Conservation (phyloP, 2,329 filamentous ascomycete species). For the Talaromyces sp. region DNA sequence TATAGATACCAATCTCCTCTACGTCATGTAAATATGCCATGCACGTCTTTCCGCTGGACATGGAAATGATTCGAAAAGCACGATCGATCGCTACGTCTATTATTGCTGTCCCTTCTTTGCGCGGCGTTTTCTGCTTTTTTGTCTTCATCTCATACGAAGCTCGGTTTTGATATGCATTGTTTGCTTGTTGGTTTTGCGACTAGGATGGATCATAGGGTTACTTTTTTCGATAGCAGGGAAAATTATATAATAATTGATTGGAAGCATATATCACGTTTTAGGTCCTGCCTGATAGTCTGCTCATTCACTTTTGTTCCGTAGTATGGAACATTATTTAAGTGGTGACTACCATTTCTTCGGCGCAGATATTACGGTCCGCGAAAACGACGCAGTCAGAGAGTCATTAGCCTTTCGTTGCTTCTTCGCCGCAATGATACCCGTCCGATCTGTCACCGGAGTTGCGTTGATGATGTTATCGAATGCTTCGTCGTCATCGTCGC, state of each 20-base stretch:
- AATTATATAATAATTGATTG: background rate
- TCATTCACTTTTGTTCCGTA: background rate
- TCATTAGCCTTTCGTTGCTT: slow-evolving; percentile 54
- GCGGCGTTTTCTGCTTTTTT: slow-evolving; percentile 3
- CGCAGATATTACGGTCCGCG: slow-evolving; percentile 47
- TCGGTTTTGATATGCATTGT: background rate
- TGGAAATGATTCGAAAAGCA: background rate
- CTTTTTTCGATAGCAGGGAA: background rate
- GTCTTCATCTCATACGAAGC: background rate
- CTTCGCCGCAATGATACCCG: slow-evolving; percentile 62
- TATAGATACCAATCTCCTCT: slow-evolving; percentile 62
- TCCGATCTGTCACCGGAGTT: slow-evolving; percentile 80
- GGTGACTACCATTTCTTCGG: slow-evolving; percentile 37
- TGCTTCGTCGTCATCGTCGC: slow-evolving; percentile 57
- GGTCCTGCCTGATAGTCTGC: background rate
- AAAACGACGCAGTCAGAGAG: slow-evolving; percentile 49
- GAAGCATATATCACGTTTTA: background rate
- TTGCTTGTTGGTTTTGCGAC: background rate
- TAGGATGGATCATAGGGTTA: background rate
- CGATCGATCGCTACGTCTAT: background rate
- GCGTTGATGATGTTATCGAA: slow-evolving; percentile 94
- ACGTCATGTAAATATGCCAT: slow-evolving; percentile 57
- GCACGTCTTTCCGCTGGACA: background rate
- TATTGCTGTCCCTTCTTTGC: background rate
- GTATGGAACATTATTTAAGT: background rate